Conservation (phyloP, 1,139 yeast species). For the Debaryomyces sp. region DNA sequence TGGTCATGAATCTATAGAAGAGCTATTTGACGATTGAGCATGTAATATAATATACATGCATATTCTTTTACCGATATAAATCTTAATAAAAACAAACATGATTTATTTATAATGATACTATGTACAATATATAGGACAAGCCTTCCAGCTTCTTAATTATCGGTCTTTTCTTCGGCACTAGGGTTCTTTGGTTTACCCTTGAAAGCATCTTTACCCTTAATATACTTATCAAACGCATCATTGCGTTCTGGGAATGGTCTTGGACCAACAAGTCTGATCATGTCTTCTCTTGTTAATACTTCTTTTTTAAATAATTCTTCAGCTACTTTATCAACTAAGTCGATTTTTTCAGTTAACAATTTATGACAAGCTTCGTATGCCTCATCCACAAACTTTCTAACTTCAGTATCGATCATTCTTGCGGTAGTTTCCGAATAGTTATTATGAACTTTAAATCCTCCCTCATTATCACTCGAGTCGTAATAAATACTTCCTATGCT, state of each 20-base stretch:
- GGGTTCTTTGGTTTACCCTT: conserved; percentile 25
- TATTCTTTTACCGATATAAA: conserved; percentile 3
- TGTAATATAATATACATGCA: background rate
- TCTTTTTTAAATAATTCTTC: conserved; percentile 68
- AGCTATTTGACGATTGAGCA: conserved; percentile 17
- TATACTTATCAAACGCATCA: conserved; percentile 79
- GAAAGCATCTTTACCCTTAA: conserved; percentile 42
- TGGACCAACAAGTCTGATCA: conserved; percentile 72
- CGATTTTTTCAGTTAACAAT: conserved; percentile 58
- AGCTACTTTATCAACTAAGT: conserved; percentile 69
- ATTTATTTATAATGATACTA: conserved; percentile 8
- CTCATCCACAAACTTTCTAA: conserved; percentile 60
- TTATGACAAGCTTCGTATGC: conserved; percentile 54
- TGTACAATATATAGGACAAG: conserved; percentile 5
- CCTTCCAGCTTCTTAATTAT: background rate
- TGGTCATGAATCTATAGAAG: conserved; percentile 26
- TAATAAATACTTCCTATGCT: conserved; percentile 65
- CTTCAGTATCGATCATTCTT: conserved; percentile 64
- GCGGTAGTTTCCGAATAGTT: conserved; percentile 75
- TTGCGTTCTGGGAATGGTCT: conserved; percentile 78
- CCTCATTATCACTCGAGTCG: conserved; percentile 47
- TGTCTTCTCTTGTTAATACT: conserved; percentile 78
- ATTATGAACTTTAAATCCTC: conserved; percentile 60
- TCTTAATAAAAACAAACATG: background rate
- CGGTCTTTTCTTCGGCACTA: background rate